A percentile compares a stretch with the other conserved stretches of the same genome.
phyloP scores from a whole-genome alignment of 768 basidiomycete species.

The Chlorophyllum brunneum region DNA sequence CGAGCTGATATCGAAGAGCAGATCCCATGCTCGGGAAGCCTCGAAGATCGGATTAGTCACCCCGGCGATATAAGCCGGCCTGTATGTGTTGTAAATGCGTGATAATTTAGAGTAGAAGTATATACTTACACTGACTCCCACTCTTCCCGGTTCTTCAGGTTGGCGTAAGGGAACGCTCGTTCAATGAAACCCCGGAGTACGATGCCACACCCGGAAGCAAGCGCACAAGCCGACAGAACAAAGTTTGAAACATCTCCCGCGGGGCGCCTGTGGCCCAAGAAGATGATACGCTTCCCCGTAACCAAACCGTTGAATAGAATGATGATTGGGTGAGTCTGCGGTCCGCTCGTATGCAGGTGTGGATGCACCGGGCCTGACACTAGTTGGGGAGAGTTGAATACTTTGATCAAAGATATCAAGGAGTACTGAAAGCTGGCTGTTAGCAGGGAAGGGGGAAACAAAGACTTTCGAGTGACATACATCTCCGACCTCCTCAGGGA shows the following conservation, averaged over 20 bases:
- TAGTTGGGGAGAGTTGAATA: conserved; percentile 57
- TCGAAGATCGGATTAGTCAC: conserved; percentile 98
- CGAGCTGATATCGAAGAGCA: conserved; percentile 86
- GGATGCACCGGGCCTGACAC: conserved; percentile 80
- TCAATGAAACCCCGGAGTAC: conserved; percentile 84
- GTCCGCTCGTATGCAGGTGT: conserved; percentile 90
- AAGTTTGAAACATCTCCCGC: conserved; percentile 89
- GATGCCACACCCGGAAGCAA: conserved; percentile 87
- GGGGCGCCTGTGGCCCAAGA: conserved; percentile 85
- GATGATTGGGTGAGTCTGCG: conserved; percentile 89
- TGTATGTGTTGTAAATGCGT: conserved; percentile 23
- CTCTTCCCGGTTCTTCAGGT: conserved; percentile 82
- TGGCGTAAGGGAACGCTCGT: conserved; percentile 93
- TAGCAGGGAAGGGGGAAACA: not conserved
- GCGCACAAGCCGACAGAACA: conserved; percentile 91
- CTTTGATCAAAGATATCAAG: conserved; percentile 83
- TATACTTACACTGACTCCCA: conserved; percentile 79
- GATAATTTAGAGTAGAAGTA: not conserved
- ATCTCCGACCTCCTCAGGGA: conserved; percentile 95
- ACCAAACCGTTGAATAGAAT: conserved; percentile 94
- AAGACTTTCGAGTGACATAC: conserved; percentile 39
- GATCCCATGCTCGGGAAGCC: conserved; percentile 82
- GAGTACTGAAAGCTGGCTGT: conserved; percentile 62
- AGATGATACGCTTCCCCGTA: conserved; percentile 94
- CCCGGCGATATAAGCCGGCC: conserved; percentile 92